Evolutionary conservation across 2,329 filamentous ascomycete genomes (phyloP), one percentile per base, ranked within the genome.

Genomic region (Daldinia sp.): DNA sequence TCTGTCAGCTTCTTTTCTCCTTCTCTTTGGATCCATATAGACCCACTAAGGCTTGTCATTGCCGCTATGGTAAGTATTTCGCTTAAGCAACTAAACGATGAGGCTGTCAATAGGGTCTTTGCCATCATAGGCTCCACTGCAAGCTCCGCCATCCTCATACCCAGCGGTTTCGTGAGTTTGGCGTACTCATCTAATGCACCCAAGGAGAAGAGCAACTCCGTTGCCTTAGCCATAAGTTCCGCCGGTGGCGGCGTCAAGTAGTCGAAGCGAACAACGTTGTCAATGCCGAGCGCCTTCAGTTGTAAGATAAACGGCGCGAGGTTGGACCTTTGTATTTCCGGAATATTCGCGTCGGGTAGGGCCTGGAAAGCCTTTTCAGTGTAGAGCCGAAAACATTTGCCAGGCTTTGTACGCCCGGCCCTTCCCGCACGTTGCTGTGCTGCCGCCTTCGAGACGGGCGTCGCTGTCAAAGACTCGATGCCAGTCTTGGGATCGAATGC

Each of bases 71-170:
- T 93, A 23, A 98, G 83, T 53, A 98, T 90, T 76, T 97, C 94
- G 73, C 87, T 90, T 10, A 96, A 79, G 69, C 94, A 97, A 34
- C 83, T 84, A 77, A 97, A 96, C 0, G 84, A 82, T 3, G 87
- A 80, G 0, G 94, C 91, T 15, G 89, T 87, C 7, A 98, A 86
- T 3, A 97, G 82, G 0, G 91, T 92, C 78, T 94, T 96, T 5
- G 90, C 92, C 85, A 97, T 95, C 93, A 97, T 97, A 0, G 95
- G 95, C 70, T 97, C 93, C 6, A 98, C 87, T 0, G 94, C 91
- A 41, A 99, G 82, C 75, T 98, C 94, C 0, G 95, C 94, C 93
- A 98, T 97, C 41, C 92, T 86, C 63, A 87, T 83, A 0, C 95
- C 95, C n/a, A 97, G 81, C 0, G 95, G 94, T 69, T 87, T 89